A percentile compares a stretch with the other conserved stretches of the same genome.
Evolutionary conservation across 805 yeast species (phyloP).

Genomic region (Candida caryicola): DNA sequence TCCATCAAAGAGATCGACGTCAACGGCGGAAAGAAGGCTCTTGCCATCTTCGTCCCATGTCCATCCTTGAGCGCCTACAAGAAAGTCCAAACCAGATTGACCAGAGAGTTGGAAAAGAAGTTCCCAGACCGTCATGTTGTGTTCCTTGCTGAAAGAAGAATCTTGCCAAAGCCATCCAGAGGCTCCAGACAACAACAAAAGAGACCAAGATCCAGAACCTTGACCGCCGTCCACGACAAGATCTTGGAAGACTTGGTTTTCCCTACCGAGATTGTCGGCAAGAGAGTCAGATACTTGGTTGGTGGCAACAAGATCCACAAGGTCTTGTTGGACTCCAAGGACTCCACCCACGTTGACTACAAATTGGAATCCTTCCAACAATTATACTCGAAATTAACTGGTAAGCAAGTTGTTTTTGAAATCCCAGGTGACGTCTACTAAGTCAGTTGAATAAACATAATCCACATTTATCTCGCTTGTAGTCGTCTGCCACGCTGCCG

Average conservation of each 20-base stretch:
- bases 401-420: constrained; percentile 99
- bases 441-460: constrained; percentile 12
- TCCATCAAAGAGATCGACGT: constrained; percentile 98
- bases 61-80: constrained; percentile 91
- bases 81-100: constrained; percentile 94
- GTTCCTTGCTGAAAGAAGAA: constrained; percentile 99
- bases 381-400: constrained; percentile 96
- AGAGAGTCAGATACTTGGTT: constrained; percentile 98
- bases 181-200: constrained; percentile 90
- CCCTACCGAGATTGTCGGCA: constrained; percentile 99
- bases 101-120: constrained; percentile 99
- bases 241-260: constrained; percentile 97
- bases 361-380: constrained; percentile 99
- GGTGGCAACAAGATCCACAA: constrained; percentile 99
- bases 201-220: constrained; percentile 99
- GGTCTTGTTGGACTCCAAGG: constrained; percentile 97
- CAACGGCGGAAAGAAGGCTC: constrained; percentile 97
- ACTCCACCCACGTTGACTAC: constrained; percentile 94
- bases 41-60: constrained; percentile 96
- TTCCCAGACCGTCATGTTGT: constrained; percentile 99
- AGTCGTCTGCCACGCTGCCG: too few species aligned
- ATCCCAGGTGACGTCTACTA: constrained; percentile 54
- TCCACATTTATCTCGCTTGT: background rate
- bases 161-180: constrained; percentile 98
- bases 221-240: constrained; percentile 97